These are phyloP conservation scores for Fusarium sp. DNA, from an alignment of 2,329 filamentous ascomycete species.

Conservation along the genomic window DNA sequence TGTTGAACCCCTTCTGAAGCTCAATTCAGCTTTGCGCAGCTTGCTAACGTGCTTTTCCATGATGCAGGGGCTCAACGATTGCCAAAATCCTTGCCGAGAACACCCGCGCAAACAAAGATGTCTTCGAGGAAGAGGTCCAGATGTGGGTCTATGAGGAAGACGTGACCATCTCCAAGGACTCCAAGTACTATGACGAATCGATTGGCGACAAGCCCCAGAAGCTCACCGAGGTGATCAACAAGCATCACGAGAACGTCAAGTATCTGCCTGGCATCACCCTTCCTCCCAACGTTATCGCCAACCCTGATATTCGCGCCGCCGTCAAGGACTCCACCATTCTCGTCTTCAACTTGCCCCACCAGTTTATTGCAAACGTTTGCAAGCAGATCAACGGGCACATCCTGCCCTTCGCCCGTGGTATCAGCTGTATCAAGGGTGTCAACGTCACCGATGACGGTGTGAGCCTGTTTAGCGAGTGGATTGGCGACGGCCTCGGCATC, in stretches of 20 bases:
- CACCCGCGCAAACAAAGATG: slow-evolving; percentile 73
- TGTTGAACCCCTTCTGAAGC: neutral
- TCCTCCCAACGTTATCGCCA: slow-evolving; percentile 82
- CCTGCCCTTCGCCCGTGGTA: slow-evolving; percentile 87
- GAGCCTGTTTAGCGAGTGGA: slow-evolving; percentile 91
- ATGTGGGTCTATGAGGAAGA: slow-evolving; percentile 99
- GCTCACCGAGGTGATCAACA: slow-evolving; percentile 90
- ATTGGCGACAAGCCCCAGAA: slow-evolving; percentile 76
- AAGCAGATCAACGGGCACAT: slow-evolving; percentile 86
- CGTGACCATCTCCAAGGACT: slow-evolving; percentile 74
- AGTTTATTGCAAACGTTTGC: slow-evolving; percentile 91
- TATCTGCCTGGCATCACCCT: slow-evolving; percentile 91
- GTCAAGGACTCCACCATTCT: slow-evolving; percentile 87
- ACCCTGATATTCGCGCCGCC: slow-evolving; percentile 79
- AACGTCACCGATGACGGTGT: slow-evolving; percentile 88
- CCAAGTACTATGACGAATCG: slow-evolving; percentile 73
- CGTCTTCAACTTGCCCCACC: slow-evolving; percentile 95
- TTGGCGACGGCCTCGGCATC: slow-evolving; percentile 88
- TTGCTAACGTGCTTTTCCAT: neutral
- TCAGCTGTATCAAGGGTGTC: slow-evolving; percentile 98
- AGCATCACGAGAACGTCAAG: slow-evolving; percentile 93
- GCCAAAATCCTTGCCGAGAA: slow-evolving; percentile 97
- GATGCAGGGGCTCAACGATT: slow-evolving; percentile 86
- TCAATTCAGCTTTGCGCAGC: neutral
- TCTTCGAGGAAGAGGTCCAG: slow-evolving; percentile 89